Conservation (phyloP, 1,284 basidiomycete genomes). For the Tylopilus sp. region DNA sequence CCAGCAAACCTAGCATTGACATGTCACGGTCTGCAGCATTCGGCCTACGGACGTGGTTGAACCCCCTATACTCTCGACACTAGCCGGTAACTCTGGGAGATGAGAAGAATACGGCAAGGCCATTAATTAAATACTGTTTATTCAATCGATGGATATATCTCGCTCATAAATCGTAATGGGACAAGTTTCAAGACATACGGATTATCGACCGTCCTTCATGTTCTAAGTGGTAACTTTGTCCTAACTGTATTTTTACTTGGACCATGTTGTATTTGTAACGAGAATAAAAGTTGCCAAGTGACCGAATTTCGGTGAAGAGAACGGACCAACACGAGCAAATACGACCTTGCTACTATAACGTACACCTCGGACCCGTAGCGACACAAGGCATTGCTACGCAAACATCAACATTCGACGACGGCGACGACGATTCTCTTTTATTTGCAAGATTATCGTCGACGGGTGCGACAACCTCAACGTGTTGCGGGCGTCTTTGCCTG, state of each 20-base stretch:
- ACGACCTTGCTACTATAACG: conserved; percentile 28
- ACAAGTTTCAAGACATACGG: conserved; percentile 27
- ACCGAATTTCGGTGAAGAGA: no score
- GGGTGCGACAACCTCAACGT: conserved; percentile 20
- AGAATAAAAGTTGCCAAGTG: no score
- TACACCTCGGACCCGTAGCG: conserved; percentile 9
- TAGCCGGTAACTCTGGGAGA: conserved; percentile 2
- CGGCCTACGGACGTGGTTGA: conserved; percentile 21
- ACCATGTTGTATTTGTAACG: conserved; percentile 37
- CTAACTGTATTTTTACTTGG: conserved; percentile 37
- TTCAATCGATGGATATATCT: conserved; percentile 27
- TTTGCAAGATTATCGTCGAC: conserved; percentile 11
- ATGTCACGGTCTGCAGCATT: conserved; percentile 23
- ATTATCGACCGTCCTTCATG: conserved; percentile 16
- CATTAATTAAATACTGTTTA: conserved; percentile 31
- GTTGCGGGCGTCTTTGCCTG: conserved; percentile 19
- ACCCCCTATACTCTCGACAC: conserved; percentile 3
- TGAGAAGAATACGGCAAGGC: conserved; percentile 14
- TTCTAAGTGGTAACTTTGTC: conserved; percentile 16
- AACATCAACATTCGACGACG: conserved; percentile 22
- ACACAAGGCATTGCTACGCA: neutral
- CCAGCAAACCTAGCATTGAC: conserved; percentile 25
- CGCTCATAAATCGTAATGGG: conserved; percentile 24
- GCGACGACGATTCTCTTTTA: conserved; percentile 20
- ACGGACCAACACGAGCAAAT: conserved; percentile 42